Evolutionary conservation across 176 grass and related monocot species (phyloP).

Genomic region (Rhynchospora tenuis): DNA sequence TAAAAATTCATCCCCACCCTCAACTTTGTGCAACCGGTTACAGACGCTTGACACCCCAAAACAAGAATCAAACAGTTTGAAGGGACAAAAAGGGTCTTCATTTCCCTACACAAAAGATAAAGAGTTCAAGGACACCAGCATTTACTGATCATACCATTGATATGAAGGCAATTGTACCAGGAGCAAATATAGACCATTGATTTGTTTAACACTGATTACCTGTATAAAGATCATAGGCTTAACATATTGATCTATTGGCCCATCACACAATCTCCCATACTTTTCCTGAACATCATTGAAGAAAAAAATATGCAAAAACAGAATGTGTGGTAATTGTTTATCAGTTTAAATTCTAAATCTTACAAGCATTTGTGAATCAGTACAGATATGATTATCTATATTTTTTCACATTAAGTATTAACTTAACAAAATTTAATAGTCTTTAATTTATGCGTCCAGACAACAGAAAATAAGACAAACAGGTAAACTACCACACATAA

Average conservation of each 20-base stretch:
- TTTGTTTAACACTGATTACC: slow-evolving; percentile 32
- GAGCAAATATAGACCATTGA: not conserved
- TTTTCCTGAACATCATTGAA: slow-evolving; percentile 34
- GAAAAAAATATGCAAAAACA: not conserved
- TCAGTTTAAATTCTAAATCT: too few relatives aligned
- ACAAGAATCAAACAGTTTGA: slow-evolving; percentile 40
- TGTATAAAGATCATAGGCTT: slow-evolving; percentile 70
- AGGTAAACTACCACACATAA: too few relatives aligned
- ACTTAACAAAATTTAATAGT: too few relatives aligned
- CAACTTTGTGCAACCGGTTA: slow-evolving; percentile 48
- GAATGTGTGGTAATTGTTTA: not conserved
- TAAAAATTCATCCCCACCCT: slow-evolving; percentile 73
- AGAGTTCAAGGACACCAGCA: not conserved
- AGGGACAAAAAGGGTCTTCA: slow-evolving; percentile 58
- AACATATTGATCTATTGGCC: slow-evolving; percentile 46
- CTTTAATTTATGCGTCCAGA: too few relatives aligned
- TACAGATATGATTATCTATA: too few relatives aligned
- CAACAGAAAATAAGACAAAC: too few relatives aligned
- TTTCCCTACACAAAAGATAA: slow-evolving; percentile 33
- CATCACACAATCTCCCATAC: slow-evolving; percentile 51
- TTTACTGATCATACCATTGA: not conserved
- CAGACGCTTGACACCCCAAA: slow-evolving; percentile 42
- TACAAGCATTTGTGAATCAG: too few relatives aligned
- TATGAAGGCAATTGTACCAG: not conserved
- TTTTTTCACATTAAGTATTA: too few relatives aligned